Conservation (phyloP, 345 rosid species). For the thale cress (Arabidopsis thaliana) region TAIR10.1 NC_003075.7:16923501-16924000, state of each 20-base stretch:
- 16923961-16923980: background rate
- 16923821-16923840: slow-evolving; percentile 11
- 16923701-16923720: background rate
- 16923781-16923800: background rate
- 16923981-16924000: background rate
- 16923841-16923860: background rate
- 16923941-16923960: background rate
- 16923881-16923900: background rate
- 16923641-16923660: background rate
- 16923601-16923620: background rate
- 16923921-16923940: background rate
- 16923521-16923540: background rate
- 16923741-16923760: background rate
- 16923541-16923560: background rate
- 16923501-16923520: background rate
- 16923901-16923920: background rate
- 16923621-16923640: background rate
- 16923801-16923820: slow-evolving; percentile 27
- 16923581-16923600: background rate
- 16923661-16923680: background rate
- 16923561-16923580: background rate
- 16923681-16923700: background rate
- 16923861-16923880: slow-evolving; percentile 1
- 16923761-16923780: background rate
- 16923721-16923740: background rate